phyloP scores from a whole-genome alignment of 1,139 yeast genomes.

The Debaryomyces sp. region DNA sequence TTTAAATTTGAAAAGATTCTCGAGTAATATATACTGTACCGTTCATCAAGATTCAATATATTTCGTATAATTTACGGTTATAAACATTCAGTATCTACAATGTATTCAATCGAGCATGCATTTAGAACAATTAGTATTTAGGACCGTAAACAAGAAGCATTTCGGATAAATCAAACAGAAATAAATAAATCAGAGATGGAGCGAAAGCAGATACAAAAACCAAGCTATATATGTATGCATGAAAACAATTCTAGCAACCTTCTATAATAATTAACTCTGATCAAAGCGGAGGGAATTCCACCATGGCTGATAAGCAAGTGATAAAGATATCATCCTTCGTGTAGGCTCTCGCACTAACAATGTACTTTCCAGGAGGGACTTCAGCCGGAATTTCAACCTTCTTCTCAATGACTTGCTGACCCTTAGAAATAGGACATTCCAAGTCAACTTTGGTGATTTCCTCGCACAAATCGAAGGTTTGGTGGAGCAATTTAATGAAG shows the following conservation, averaged over 20 bases:
- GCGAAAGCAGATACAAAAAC: not conserved
- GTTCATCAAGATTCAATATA: not conserved
- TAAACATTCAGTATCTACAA: not conserved
- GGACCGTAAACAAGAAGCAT: not conserved
- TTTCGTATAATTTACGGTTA: not conserved
- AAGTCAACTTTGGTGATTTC: slow-evolving; percentile 79
- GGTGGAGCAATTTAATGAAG: slow-evolving; percentile 80
- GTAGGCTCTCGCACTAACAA: slow-evolving; percentile 85
- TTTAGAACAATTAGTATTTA: not conserved
- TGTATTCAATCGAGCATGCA: not conserved
- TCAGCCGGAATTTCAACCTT: slow-evolving; percentile 84
- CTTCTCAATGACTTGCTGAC: slow-evolving; percentile 66
- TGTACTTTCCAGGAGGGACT: slow-evolving; percentile 93
- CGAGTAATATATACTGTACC: not conserved
- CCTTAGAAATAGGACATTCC: slow-evolving; percentile 77
- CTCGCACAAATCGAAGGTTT: slow-evolving; percentile 89
- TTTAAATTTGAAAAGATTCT: not conserved
- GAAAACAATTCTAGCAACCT: not conserved
- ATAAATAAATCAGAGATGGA: not conserved
- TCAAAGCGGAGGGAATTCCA: slow-evolving; percentile 52
- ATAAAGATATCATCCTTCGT: slow-evolving; percentile 78
- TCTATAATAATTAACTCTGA: not conserved
- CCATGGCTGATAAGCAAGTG: slow-evolving; percentile 83
- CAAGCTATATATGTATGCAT: not conserved
- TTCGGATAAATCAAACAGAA: not conserved